Conservation (phyloP, 2,329 filamentous ascomycete species). For the Ceratocystis destructans region DNA sequence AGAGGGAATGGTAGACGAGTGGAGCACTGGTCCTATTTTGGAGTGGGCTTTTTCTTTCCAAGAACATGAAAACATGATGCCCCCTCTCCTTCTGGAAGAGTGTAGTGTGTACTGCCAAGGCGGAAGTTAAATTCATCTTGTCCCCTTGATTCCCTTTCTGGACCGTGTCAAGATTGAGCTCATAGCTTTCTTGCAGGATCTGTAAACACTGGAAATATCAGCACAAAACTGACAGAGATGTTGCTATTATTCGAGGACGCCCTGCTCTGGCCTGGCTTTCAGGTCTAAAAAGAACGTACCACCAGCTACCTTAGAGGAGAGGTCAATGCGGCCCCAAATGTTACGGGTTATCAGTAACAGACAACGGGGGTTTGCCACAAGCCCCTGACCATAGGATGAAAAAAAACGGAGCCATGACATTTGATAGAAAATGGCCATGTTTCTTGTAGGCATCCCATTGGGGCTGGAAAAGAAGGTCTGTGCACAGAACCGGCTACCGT, state of each 20-base stretch:
- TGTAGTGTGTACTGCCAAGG: background rate
- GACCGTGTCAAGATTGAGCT: background rate
- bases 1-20: background rate
- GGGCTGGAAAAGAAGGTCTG: conserved; percentile 2
- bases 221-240: conserved; percentile 2
- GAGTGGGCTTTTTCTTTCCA: background rate
- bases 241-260: conserved; percentile 1
- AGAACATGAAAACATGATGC: background rate
- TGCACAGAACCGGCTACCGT: background rate
- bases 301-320: background rate
- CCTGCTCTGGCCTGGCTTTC: background rate
- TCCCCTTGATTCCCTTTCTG: background rate
- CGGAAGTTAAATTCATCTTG: background rate
- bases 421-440: conserved; percentile 2
- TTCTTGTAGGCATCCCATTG: conserved; percentile 4
- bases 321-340: background rate
- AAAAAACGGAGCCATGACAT: conserved; percentile 1
- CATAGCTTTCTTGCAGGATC: background rate
- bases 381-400: conserved; percentile 1
- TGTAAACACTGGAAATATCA: background rate
- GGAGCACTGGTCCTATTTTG: background rate
- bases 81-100: background rate
- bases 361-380: background rate
- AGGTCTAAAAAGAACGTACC: background rate
- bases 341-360: background rate